Evolutionary conservation across 371 early-diverging fungal species (phyloP).

Genomic region (Mortierella polycephala): DNA sequence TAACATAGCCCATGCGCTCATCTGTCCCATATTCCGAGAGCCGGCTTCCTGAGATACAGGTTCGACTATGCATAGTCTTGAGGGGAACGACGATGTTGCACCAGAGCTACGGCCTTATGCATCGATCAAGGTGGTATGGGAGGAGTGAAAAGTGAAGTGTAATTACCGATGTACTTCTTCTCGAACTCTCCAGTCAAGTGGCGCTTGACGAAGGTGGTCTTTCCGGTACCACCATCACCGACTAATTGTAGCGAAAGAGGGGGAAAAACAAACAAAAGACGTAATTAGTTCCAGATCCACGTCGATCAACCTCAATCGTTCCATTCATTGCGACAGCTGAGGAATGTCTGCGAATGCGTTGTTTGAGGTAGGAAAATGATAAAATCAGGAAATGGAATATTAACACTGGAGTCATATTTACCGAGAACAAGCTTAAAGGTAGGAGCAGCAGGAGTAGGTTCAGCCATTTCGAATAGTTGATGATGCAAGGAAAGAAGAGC

Average conservation of each 20-base stretch:
- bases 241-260: constrained; percentile 62
- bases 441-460: neutral
- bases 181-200: constrained; percentile 99
- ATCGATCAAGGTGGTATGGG: neutral
- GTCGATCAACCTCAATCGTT: neutral
- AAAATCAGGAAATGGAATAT: too few species aligned
- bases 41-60: too few species aligned
- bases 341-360: neutral
- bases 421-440: constrained; percentile 52
- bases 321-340: neutral
- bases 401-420: constrained; percentile 6
- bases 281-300: constrained; percentile 14
- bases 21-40: too few species aligned
- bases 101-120: too few species aligned
- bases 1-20: too few species aligned
- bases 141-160: neutral
- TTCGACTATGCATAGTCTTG: too few species aligned
- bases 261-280: neutral
- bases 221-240: constrained; percentile 99
- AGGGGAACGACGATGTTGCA: too few species aligned
- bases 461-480: constrained; percentile 25
- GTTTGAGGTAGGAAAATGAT: too few species aligned
- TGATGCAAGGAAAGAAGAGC: constrained; percentile 3
- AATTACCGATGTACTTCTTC: constrained; percentile 99
- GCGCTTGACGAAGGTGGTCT: constrained; percentile 99